Conservation (phyloP, 2,329 filamentous ascomycete genomes). For the Phymatotrichopsis omnivora region DNA sequence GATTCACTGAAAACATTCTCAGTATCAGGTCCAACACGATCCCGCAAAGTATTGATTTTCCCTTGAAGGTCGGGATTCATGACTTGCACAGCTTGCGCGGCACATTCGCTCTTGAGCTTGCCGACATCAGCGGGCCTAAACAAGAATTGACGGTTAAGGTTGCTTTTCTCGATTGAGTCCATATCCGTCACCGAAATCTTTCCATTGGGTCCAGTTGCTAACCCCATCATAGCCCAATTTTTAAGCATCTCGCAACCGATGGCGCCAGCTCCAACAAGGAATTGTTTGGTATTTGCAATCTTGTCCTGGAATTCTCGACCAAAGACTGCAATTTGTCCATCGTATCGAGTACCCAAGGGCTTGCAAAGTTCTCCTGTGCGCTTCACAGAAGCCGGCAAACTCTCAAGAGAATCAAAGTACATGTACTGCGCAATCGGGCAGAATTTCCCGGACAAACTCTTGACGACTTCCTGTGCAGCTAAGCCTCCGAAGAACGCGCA, state of each 20-base stretch:
- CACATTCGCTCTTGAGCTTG: slow-evolving; percentile 91
- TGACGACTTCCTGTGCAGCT: slow-evolving; percentile 86
- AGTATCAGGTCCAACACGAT: slow-evolving; percentile 83
- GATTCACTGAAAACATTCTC: slow-evolving; percentile 89
- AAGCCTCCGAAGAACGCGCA: slow-evolving; percentile 92
- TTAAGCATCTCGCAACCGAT: slow-evolving; percentile 99
- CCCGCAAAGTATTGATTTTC: slow-evolving; percentile 76
- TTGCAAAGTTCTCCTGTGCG: slow-evolving; percentile 82
- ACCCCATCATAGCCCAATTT: slow-evolving; percentile 98
- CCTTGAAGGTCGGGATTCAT: slow-evolving; percentile 92
- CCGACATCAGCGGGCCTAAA: slow-evolving; percentile 92
- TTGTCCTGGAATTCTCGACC: slow-evolving; percentile 90
- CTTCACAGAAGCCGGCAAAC: slow-evolving; percentile 62
- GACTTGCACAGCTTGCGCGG: slow-evolving; percentile 73
- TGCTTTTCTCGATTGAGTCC: slow-evolving; percentile 98
- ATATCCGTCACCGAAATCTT: slow-evolving; percentile 92
- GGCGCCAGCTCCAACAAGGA: slow-evolving; percentile 89
- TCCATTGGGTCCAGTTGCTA: slow-evolving; percentile 78
- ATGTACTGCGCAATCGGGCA: slow-evolving; percentile 91
- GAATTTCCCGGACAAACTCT: slow-evolving; percentile 96
- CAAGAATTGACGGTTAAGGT: slow-evolving; percentile 92
- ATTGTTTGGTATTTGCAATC: slow-evolving; percentile 79
- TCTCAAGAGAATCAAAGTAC: slow-evolving; percentile 97
- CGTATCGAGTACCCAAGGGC: slow-evolving; percentile 75
- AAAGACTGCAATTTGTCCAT: slow-evolving; percentile 95